These are phyloP conservation scores for Peronospora farinosa DNA, from an alignment of 352 stramenopile species.

Conservation along the genomic window DNA sequence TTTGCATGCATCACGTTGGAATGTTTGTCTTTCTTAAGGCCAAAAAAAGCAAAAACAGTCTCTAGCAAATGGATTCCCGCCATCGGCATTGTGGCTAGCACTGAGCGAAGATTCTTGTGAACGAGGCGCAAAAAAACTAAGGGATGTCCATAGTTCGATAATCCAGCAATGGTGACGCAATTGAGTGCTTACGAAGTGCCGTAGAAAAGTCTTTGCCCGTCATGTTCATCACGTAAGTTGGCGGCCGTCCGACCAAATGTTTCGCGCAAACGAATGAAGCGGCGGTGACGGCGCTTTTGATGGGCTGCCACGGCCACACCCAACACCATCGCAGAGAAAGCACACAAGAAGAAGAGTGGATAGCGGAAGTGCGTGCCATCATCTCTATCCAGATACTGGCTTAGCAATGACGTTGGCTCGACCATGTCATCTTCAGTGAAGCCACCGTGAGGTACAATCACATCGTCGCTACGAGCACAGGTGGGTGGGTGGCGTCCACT, in stretches of 20 bases:
- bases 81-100: too few species aligned
- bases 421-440: neutral
- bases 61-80: too few species aligned
- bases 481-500: conserved; percentile 26
- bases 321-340: conserved; percentile 20
- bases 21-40: too few species aligned
- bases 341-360: conserved; percentile 26
- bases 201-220: conserved; percentile 11
- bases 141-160: neutral
- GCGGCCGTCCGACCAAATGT: neutral
- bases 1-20: too few species aligned
- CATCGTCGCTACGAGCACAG: conserved; percentile 39
- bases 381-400: conserved; percentile 2
- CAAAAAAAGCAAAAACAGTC: too few species aligned
- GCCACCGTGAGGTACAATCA: conserved; percentile 28
- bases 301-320: conserved; percentile 10
- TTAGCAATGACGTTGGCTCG: conserved; percentile 4
- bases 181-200: conserved; percentile 15
- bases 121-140: too few species aligned
- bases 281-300: conserved; percentile 15
- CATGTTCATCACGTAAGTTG: neutral
- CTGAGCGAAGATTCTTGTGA: too few species aligned
- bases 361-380: conserved; percentile 11
- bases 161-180: neutral
- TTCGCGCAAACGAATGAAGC: conserved; percentile 7